phyloP scores from a whole-genome alignment of 495 filamentous ascomycete species.

The Neurospora africana region DNA sequence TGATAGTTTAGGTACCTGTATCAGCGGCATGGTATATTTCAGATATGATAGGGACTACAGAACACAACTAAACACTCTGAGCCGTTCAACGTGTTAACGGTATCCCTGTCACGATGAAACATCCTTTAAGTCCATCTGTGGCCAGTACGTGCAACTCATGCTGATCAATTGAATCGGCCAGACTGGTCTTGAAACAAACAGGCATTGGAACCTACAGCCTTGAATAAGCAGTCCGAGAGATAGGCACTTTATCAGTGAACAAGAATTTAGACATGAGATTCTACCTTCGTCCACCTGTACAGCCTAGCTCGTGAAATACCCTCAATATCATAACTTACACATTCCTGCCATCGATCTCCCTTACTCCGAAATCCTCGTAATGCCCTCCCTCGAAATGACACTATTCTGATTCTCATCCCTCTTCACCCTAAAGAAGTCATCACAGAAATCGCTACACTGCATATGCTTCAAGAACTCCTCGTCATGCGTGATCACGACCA shows the following conservation, averaged over 20 bases:
- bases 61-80: neutral
- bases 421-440: slow-evolving; percentile 78
- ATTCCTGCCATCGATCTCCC: neutral
- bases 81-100: neutral
- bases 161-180: neutral
- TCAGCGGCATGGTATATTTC: neutral
- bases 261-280: neutral
- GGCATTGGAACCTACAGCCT: too few species aligned
- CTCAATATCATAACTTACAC: neutral
- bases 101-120: neutral
- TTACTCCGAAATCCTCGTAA: slow-evolving; percentile 41
- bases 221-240: neutral
- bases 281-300: neutral
- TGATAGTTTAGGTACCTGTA: neutral
- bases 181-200: neutral
- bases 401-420: slow-evolving; percentile 81
- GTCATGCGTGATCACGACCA: slow-evolving; percentile 98
- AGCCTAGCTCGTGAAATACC: neutral
- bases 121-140: neutral
- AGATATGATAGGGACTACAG: neutral
- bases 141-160: neutral
- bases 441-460: slow-evolving; percentile 89
- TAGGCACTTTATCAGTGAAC: neutral
- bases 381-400: slow-evolving; percentile 64
- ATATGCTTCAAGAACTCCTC: slow-evolving; percentile 91